Conservation (phyloP, 2,329 filamentous ascomycete species). For the Aspergillus neoniger region DNA sequence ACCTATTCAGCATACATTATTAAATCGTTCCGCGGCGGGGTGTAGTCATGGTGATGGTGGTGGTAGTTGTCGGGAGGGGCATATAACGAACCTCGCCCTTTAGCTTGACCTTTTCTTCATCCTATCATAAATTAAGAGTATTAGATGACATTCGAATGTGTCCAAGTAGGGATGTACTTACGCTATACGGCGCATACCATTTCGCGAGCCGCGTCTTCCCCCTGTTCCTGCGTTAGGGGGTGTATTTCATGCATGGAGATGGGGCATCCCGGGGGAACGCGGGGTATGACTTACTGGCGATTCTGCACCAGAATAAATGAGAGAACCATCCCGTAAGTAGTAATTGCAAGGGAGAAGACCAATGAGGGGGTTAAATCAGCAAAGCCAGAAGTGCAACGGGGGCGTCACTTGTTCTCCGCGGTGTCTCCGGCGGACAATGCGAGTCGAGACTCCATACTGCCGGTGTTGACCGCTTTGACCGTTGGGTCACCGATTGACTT, state of each 20-base stretch:
- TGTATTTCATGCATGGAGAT: neutral
- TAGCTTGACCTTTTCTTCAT: slow-evolving; percentile 98
- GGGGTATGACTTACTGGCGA: slow-evolving; percentile 66
- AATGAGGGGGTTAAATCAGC: neutral
- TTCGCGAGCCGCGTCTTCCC: slow-evolving; percentile 98
- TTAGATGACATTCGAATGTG: neutral
- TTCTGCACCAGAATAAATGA: slow-evolving; percentile 92
- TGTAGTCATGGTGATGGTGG: neutral
- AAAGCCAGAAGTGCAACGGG: neutral
- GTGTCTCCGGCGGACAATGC: slow-evolving; percentile 26
- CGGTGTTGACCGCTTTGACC: slow-evolving; percentile 27
- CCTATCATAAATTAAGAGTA: slow-evolving; percentile 46
- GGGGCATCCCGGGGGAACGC: neutral
- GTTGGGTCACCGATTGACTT: neutral
- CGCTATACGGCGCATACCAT: slow-evolving; percentile 96
- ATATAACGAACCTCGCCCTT: slow-evolving; percentile 78
- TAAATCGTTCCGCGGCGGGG: neutral
- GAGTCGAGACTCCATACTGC: slow-evolving; percentile 33
- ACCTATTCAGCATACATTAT: slow-evolving; percentile 56
- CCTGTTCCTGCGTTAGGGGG: slow-evolving; percentile 53
- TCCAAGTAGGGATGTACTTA: slow-evolving; percentile 38
- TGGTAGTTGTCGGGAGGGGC: neutral
- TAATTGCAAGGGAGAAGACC: neutral
- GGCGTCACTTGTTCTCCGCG: slow-evolving; percentile 23
- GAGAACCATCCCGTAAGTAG: slow-evolving; percentile 58